Evolutionary conservation across 2,329 filamentous ascomycete species (phyloP), one percentile per base, ranked within the genome.

Genomic region (Exserohilum rostratum): DNA sequence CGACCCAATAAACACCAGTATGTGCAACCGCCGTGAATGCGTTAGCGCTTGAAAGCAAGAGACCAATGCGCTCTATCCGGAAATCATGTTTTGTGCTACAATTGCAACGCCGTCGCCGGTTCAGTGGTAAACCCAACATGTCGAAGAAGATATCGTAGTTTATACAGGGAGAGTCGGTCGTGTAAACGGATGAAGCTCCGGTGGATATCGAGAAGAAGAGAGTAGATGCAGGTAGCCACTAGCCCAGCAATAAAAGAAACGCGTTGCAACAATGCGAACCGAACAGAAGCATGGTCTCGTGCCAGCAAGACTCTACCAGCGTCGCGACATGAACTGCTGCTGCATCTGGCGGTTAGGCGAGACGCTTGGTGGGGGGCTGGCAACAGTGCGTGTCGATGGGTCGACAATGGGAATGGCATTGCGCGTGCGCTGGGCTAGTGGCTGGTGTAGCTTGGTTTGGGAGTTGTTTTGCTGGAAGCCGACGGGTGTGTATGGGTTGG

Each of bases 391-490:
- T 53, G 93, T 97, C 66, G 86, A 90, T 50, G 95, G 95, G 82
- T 99, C 96, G 78, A 98, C 91, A 75, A 99, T 99, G 55, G 93
- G 93, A 65, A 98, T 98, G 71, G 95, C 91, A 77, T 97, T 98
- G 77, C 92, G 91, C 54, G 89, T 87, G 66, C 95, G 90, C 61
- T 93, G 91, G 58, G 93, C 91, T 58, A 93, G 84, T 57, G 93
- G 91, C 81, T 97, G 93, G 78, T 96, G 91, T 60, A 96, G 83
- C 80, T 96, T 97, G 67, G 93, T 82, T 77, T 86, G 59, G 37
- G 75, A 68, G 61, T 76, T 76, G 64, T 60, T 68, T 34, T 67
- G 64, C 79, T 90, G 87, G 77, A 85, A 90, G 67, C 82, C 78
- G 30, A 87, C 83, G 48, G 88, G 85, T 7, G 79, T 76, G 64